Evolutionary conservation across 2,329 filamentous ascomycete species (phyloP).

Genomic region (Diaporthe destruens): DNA sequence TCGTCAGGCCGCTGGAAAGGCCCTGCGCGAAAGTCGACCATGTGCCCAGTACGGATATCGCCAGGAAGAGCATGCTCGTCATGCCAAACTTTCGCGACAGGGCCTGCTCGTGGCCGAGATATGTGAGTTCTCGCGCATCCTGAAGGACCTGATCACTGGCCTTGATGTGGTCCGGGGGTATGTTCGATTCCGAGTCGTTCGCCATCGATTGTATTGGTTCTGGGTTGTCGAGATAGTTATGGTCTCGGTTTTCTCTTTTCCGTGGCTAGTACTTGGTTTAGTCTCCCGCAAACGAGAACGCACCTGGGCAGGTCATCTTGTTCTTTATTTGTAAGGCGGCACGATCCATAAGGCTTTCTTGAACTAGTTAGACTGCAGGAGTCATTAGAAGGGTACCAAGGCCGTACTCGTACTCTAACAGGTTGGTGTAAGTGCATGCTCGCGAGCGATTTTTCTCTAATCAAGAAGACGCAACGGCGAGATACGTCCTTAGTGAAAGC

Average conservation of each 20-base stretch:
- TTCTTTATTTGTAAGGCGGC: neutral
- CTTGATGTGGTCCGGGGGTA: neutral
- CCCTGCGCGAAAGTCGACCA: conserved; percentile 1
- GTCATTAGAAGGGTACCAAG: neutral
- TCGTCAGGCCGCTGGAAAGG: conserved; percentile 14
- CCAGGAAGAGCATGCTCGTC: conserved; percentile 23
- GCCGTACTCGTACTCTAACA: neutral
- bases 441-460: neutral
- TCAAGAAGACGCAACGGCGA: neutral
- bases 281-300: neutral
- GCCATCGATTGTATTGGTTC: neutral
- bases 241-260: neutral
- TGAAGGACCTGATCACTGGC: neutral
- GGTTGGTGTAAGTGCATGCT: neutral
- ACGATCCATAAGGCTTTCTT: neutral
- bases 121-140: conserved; percentile 18
- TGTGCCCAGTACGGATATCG: conserved; percentile 9
- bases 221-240: neutral
- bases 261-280: neutral
- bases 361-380: neutral
- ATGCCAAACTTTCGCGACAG: conserved; percentile 9
- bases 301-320: no score
- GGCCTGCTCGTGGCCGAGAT: conserved; percentile 24
- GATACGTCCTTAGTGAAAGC: neutral
- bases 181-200: conserved; percentile 4